phyloP scores from a whole-genome alignment of 1,139 yeast species.

The Lodderomyces jiufengensis region DNA sequence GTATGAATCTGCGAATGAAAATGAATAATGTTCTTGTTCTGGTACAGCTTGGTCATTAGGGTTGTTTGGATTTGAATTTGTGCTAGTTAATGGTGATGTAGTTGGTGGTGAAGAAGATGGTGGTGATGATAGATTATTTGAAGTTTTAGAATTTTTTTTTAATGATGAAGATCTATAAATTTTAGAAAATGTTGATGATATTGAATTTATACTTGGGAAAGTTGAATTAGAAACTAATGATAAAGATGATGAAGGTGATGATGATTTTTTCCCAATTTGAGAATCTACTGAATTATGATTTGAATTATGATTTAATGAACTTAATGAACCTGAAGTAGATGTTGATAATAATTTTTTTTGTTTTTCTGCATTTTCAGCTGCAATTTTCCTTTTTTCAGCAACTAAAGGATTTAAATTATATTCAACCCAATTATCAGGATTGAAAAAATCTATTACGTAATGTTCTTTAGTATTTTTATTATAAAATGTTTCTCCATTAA shows the following conservation, averaged over 20 bases:
- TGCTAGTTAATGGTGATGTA: background rate
- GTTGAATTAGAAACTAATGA: slow-evolving; percentile 12
- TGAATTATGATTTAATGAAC: too few relatives aligned
- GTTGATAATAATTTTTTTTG: background rate
- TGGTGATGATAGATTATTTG: background rate
- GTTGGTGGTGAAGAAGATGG: background rate
- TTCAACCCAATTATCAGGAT: slow-evolving; percentile 76
- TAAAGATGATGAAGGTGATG: slow-evolving; percentile 3
- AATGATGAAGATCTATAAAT: slow-evolving; percentile 11
- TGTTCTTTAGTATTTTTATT: slow-evolving; percentile 54
- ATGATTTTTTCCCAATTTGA: background rate
- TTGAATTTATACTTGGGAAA: slow-evolving; percentile 20
- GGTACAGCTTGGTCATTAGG: slow-evolving; percentile 6
- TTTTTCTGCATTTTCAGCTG: slow-evolving; percentile 6
- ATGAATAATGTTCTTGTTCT: slow-evolving; percentile 15
- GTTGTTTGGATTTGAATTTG: background rate
- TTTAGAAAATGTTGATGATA: slow-evolving; percentile 9
- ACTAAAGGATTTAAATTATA: slow-evolving; percentile 77
- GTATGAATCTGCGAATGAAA: slow-evolving; percentile 59
- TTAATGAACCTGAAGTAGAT: background rate
- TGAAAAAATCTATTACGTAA: slow-evolving; percentile 70
- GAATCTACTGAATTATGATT: too few relatives aligned
- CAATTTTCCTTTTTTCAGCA: slow-evolving; percentile 33
- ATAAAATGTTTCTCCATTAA: slow-evolving; percentile 68
- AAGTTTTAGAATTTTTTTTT: slow-evolving; percentile 1